Evolutionary conservation across 768 basidiomycete genomes (phyloP).

Genomic region (Suillus fuscotomentosus): DNA sequence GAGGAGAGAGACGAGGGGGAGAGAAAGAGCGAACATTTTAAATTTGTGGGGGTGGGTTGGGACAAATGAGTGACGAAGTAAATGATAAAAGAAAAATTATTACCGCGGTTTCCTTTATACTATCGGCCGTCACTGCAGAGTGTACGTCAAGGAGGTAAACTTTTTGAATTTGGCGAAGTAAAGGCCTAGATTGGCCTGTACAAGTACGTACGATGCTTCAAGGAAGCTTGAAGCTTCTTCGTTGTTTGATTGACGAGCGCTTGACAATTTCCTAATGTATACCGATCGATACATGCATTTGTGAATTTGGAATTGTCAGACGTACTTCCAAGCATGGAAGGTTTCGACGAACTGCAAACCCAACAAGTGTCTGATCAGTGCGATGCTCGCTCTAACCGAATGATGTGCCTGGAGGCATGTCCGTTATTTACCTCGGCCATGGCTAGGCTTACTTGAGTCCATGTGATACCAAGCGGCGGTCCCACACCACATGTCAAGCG

Average conservation of each 20-base stretch:
- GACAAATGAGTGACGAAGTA: background rate
- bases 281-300: background rate
- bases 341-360: background rate
- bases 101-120: background rate
- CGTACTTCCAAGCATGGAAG: background rate
- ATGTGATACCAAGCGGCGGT: background rate
- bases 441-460: background rate
- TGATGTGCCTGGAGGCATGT: background rate
- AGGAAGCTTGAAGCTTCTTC: too few relatives aligned
- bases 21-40: background rate
- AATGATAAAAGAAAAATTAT: background rate
- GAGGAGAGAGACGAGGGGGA: constrained; percentile 1
- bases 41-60: background rate
- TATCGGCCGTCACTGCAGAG: background rate
- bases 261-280: too few relatives aligned
- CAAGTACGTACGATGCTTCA: too few relatives aligned
- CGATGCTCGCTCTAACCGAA: background rate
- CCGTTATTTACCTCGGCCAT: too few relatives aligned
- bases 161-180: background rate
- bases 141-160: background rate
- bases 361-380: background rate
- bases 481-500: background rate
- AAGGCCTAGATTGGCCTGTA: background rate
- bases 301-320: background rate
- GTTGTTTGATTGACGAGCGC: too few relatives aligned